Percentiles rank a stretch among this genome's conserved stretches.
phyloP scores from a whole-genome alignment of 495 filamentous ascomycete species.

The Collariella sp. region DNA sequence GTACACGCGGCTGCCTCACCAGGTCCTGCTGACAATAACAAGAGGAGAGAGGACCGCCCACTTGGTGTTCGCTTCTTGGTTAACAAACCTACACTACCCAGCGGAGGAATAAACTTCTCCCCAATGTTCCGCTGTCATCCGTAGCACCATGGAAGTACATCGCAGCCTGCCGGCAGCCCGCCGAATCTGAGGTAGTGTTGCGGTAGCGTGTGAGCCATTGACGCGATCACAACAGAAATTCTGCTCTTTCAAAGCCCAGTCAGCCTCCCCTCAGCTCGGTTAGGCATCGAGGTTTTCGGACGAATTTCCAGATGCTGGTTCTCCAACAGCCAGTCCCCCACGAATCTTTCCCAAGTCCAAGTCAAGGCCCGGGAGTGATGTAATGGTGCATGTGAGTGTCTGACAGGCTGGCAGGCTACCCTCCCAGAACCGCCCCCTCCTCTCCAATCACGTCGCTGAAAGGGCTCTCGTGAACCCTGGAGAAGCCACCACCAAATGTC shows the following conservation, averaged over 20 bases:
- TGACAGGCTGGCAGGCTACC: background rate
- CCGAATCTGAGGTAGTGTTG: background rate
- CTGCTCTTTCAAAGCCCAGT: background rate
- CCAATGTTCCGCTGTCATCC: no score
- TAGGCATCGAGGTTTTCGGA: background rate
- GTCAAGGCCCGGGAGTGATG: background rate
- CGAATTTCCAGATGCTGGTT: background rate
- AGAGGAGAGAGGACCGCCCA: no score
- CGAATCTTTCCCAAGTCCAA: background rate
- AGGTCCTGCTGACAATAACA: background rate
- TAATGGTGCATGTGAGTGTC: background rate
- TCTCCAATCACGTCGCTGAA: no score
- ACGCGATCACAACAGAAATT: background rate
- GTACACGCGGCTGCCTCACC: slow-evolving; percentile 4
- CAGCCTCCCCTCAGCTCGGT: background rate
- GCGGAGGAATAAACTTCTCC: no score
- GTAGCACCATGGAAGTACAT: no score
- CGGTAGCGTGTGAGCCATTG: background rate
- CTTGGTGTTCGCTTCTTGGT: no score
- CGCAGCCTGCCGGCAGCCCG: background rate
- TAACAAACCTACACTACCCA: no score
- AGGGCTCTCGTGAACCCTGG: no score
- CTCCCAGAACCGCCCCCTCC: background rate
- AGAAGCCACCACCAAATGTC: no score
- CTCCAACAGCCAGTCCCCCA: background rate